Evolutionary conservation across 2,329 filamentous ascomycete genomes (phyloP), one percentile per base, ranked within the genome.

Genomic region (Cercospora beticola): DNA sequence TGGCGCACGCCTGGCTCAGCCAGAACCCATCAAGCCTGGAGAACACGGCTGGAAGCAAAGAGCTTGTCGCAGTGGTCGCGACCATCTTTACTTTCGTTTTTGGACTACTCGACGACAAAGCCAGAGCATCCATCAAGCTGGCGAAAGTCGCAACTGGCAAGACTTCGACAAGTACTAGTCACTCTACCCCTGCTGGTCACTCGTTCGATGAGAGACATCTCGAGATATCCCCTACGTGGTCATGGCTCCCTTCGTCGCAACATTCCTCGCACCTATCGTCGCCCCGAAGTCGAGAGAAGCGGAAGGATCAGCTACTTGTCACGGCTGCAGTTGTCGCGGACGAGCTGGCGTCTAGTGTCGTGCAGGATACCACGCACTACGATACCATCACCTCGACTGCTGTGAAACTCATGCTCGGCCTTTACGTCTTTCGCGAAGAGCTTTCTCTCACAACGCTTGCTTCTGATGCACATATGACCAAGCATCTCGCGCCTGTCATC

Each of bases 361-460:
- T 60, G 59, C 26, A 12, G 57, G 58, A 56, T 12, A 58, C 26
- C 9, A 56, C 60, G 40, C 64, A 23, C 58, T 62, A 62, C 31
- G 52, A 57, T 26, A 36, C 52, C 10, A 31, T 26, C 12, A 26
- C 62, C 14, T 65, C 65, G 30, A 68, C 64, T 14, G 75, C 69
- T 40, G 65, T 71, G 31, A 75, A 74, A 43, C 63, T 79, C 7
- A 77, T 96, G 71, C 83, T 89, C 46, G 90, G 88, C 0, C 83
- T 99, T 12, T 95, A 99, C 80, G 83, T 98, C 3, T 83, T 97
- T n/a, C 86, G 91, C 0, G 94, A 99, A 78, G 95, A 99, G 78
- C 86, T 91, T 70, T 98, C 97, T 77, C 86, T 99, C 1, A 88
- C 92, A n/a, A 67, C 60, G 16, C 66, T 79, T 16, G 40, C 60